Evolutionary conservation across 2,329 filamentous ascomycete species (phyloP), one percentile per base, ranked within the genome.

Genomic region (Talaromyces albobiverticillius): DNA sequence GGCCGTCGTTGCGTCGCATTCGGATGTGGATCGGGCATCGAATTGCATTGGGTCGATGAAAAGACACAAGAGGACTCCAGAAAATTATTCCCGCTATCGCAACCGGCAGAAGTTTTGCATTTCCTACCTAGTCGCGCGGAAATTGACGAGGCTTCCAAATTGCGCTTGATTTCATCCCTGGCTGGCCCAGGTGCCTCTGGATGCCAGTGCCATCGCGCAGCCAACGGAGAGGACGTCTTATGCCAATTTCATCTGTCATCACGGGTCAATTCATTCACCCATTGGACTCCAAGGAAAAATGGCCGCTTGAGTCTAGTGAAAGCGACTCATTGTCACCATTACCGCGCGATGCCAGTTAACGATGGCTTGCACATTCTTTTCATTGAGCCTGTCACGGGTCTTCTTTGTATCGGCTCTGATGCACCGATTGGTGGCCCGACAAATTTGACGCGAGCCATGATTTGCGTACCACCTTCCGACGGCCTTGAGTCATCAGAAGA

Each of bases 301-400:
- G 47, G 55, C 57, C 62, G 60, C 22, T 58, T 70, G 22, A 69
- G 64, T 29, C 62, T 70, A 8, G 64, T 77, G n/a, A 68, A 72
- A 29, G 71, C 73, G 14, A 73, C 71, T 1, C 73, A 71, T 46
- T 77, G 77, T 31, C 83, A 87, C 61, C 83, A 87, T 61, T 86
- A 84, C 61, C 79, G 79, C 43, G 84, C 84, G 2, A 70, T 86
- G 11, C 85, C 86, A 3, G 66, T 88, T 36, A 85, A 82, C 57
- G 86, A 88, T 64, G 84, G 85, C 1, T 72, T 80, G 53, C 83
- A 88, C 60, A 74, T 88, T 32, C 68, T 88, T 4, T 88, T 86
- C 64, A 82, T 82, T 6, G 84, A 88, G 62, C 83, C 84, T 4
- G 67, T 68, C 10, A 81, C 76, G 1, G 79, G 77, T 9, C 67